These are phyloP conservation scores for Ogataea wickerhamii DNA, from an alignment of 805 yeast genomes.

Conservation along the genomic window DNA sequence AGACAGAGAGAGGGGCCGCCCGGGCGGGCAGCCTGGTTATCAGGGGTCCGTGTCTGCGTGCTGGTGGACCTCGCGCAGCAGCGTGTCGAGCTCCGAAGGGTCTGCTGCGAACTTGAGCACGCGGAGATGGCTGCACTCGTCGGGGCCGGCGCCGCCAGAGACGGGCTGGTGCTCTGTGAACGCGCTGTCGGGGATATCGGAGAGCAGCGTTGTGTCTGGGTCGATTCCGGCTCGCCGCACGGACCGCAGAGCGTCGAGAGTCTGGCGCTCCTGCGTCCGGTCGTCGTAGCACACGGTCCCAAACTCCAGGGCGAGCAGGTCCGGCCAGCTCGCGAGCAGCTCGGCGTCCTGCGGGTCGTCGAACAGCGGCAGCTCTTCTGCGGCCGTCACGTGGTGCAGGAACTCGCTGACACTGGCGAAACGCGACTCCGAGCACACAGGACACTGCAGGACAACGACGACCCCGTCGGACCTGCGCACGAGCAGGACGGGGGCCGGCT, in stretches of 20 bases:
- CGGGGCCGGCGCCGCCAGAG: background rate
- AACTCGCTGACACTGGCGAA: slow-evolving; percentile 4
- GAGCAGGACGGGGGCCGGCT: background rate
- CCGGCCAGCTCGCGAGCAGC: slow-evolving; percentile 2
- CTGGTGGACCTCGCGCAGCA: slow-evolving; percentile 1
- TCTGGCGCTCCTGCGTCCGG: slow-evolving; percentile 3
- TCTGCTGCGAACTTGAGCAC: background rate
- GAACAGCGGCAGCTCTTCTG: slow-evolving; percentile 12
- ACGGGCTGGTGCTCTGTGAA: background rate
- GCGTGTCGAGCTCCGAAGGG: background rate
- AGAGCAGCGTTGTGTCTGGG: slow-evolving; percentile 2
- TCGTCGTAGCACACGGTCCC: slow-evolving; percentile 5
- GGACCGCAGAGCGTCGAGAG: slow-evolving; percentile 1
- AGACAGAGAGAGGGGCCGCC: no score
- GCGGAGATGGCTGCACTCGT: background rate
- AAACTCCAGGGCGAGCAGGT: slow-evolving; percentile 10
- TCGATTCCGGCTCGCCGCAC: slow-evolving; percentile 8
- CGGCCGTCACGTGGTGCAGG: slow-evolving; percentile 9
- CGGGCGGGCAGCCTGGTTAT: no score
- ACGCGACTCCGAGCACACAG: slow-evolving; percentile 8
- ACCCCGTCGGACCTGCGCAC: slow-evolving; percentile 13
- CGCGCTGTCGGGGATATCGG: slow-evolving; percentile 1
- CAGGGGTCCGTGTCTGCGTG: no score
- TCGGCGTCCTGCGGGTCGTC: slow-evolving; percentile 5
- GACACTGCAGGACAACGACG: slow-evolving; percentile 13